A percentile compares a stretch with the other conserved stretches of the same genome.
These are phyloP conservation scores for Penicillium italicum DNA, from an alignment of 2,329 filamentous ascomycete genomes.

Conservation along the genomic window DNA sequence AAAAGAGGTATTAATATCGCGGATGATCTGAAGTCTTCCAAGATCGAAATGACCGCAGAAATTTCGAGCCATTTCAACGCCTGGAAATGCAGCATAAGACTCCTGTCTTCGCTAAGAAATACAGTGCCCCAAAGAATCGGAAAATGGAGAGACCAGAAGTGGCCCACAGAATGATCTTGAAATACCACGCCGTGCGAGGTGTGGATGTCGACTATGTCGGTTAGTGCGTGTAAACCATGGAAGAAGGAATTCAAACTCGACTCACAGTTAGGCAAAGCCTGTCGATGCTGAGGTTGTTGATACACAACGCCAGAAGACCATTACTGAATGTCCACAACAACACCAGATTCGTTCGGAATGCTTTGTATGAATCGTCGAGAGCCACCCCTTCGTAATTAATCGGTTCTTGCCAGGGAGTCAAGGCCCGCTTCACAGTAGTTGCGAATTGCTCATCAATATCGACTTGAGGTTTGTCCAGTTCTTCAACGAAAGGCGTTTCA, in stretches of 20 bases:
- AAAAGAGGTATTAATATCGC: neutral
- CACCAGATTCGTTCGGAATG: conserved; percentile 91
- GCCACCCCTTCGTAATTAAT: conserved; percentile 75
- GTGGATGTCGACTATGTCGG: neutral
- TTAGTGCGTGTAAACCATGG: neutral
- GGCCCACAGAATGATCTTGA: conserved; percentile 17
- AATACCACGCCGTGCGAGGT: conserved; percentile 13
- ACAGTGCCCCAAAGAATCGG: conserved; percentile 18
- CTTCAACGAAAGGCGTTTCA: conserved; percentile 81
- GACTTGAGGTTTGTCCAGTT: conserved; percentile 89
- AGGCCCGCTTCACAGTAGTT: conserved; percentile 83
- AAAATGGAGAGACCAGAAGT: conserved; percentile 20
- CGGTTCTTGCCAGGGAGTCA: conserved; percentile 72
- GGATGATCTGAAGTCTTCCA: neutral
- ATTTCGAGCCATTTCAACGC: neutral
- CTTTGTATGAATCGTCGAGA: conserved; percentile 95
- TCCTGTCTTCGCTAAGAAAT: conserved; percentile 14
- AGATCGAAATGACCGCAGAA: neutral
- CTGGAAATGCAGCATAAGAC: conserved; percentile 15
- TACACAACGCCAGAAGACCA: conserved; percentile 72
- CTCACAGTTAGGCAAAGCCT: conserved; percentile 20
- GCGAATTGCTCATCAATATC: conserved; percentile 97
- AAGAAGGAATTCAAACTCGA: neutral
- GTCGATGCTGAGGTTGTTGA: conserved; percentile 64
- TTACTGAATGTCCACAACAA: conserved; percentile 92